These are phyloP conservation scores for Mucor sp. DNA, from an alignment of 371 early-diverging fungal species.

Conservation along the genomic window DNA sequence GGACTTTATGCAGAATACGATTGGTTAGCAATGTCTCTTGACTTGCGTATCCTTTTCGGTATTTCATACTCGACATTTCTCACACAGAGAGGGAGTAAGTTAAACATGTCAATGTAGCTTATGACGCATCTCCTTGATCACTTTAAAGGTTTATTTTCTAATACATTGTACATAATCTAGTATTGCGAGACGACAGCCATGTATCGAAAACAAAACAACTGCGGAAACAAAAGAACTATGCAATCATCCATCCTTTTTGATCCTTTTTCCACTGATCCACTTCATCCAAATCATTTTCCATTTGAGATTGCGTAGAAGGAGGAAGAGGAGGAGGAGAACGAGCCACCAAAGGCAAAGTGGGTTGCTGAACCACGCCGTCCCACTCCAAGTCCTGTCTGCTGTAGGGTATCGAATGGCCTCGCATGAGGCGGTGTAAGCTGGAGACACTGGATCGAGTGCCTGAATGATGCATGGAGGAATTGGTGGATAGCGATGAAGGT, in stretches of 20 bases:
- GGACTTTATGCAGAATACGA: too few relatives aligned
- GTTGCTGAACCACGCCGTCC: slow-evolving; percentile 40
- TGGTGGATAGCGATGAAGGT: slow-evolving; percentile 5
- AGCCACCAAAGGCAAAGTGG: slow-evolving; percentile 4
- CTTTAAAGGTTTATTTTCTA: too few relatives aligned
- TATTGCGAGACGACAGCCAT: too few relatives aligned
- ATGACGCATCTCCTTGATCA: too few relatives aligned
- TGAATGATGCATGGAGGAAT: neutral
- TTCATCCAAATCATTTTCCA: slow-evolving; percentile 3
- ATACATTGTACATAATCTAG: too few relatives aligned
- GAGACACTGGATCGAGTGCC: slow-evolving; percentile 25
- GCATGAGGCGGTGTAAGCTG: slow-evolving; percentile 43
- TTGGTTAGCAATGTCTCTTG: too few relatives aligned
- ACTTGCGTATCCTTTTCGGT: too few relatives aligned
- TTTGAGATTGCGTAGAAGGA: neutral
- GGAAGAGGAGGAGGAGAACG: neutral
- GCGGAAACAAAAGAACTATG: slow-evolving; percentile 2
- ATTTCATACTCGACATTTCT: too few relatives aligned
- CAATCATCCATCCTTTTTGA: slow-evolving; percentile 19
- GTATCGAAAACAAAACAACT: too few relatives aligned
- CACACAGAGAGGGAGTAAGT: too few relatives aligned
- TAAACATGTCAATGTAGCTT: too few relatives aligned
- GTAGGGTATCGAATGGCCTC: slow-evolving; percentile 36
- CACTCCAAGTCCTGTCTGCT: slow-evolving; percentile 50
- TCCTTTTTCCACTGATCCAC: slow-evolving; percentile 1